Conservation (phyloP, 1,284 basidiomycete species). For the Vanrija sp. region DNA sequence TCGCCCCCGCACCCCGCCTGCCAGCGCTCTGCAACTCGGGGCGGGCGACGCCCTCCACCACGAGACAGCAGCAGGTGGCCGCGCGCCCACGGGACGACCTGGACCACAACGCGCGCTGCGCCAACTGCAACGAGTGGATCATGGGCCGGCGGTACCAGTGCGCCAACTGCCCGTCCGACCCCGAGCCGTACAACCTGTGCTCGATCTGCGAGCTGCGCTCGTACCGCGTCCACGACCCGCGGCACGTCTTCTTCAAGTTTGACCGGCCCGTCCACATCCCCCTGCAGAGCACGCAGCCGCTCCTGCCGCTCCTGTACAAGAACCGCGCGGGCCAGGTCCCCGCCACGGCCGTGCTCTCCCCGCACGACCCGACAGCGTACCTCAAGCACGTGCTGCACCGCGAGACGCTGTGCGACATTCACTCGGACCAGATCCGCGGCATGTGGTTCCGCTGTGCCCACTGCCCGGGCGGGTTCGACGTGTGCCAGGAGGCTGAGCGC, state of each 20-base stretch:
- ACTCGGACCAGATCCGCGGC: conserved; percentile 59
- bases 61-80: too few species aligned
- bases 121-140: conserved; percentile 45
- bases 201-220: conserved; percentile 69
- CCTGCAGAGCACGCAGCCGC: conserved; percentile 58
- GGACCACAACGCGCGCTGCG: conserved; percentile 39
- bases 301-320: conserved; percentile 67
- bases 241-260: conserved; percentile 81
- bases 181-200: conserved; percentile 56
- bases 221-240: conserved; percentile 71
- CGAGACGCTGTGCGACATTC: conserved; percentile 47
- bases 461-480: conserved; percentile 64
- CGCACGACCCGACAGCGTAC: conserved; percentile 65
- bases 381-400: conserved; percentile 63
- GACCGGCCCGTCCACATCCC: conserved; percentile 67
- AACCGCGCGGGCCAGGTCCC: conserved; percentile 59
- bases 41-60: neutral
- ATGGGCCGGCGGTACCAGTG: conserved; percentile 48
- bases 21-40: neutral
- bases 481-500: conserved; percentile 72
- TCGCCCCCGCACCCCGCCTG: neutral
- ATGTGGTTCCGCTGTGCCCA: conserved; percentile 85
- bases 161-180: conserved; percentile 48
- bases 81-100: conserved; percentile 27
- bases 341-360: conserved; percentile 53